A percentile compares a stretch with the other conserved stretches of the same genome.
These are phyloP conservation scores for Suillus occidentalis DNA, from an alignment of 768 basidiomycete species.

Conservation along the genomic window DNA sequence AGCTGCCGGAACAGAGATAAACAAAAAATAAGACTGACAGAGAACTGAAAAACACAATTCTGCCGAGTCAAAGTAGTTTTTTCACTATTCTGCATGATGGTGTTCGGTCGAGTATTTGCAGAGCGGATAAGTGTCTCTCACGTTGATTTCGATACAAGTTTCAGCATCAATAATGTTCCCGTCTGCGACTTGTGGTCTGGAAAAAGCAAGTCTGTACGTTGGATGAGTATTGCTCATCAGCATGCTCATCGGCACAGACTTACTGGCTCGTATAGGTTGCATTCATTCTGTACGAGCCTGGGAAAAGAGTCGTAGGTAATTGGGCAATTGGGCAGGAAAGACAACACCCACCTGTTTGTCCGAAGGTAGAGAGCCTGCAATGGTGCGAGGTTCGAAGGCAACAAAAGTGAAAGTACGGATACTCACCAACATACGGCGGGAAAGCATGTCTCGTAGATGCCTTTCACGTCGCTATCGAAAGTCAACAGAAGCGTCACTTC, in stretches of 20 bases:
- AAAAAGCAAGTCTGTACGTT: background rate
- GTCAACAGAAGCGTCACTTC: background rate
- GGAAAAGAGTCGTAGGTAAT: background rate
- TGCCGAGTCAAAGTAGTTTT: background rate
- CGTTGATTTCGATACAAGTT: background rate
- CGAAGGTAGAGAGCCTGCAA: background rate
- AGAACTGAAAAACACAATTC: background rate
- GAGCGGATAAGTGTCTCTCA: background rate
- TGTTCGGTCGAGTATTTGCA: too few relatives aligned
- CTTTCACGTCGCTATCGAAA: background rate
- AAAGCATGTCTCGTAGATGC: background rate
- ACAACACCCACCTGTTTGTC: background rate
- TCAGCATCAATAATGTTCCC: background rate
- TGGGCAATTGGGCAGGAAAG: background rate
- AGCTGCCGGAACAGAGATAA: background rate
- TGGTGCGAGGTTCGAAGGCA: background rate
- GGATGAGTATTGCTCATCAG: too few relatives aligned
- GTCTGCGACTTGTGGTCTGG: background rate
- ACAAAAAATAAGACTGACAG: background rate
- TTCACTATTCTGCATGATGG: background rate
- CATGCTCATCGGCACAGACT: background rate
- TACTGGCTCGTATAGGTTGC: background rate
- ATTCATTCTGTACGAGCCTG: background rate
- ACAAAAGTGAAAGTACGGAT: background rate
- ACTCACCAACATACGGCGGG: background rate